Evolutionary conservation across 306 rosid genomes (phyloP).

Genomic region (Prunus persica): DNA sequence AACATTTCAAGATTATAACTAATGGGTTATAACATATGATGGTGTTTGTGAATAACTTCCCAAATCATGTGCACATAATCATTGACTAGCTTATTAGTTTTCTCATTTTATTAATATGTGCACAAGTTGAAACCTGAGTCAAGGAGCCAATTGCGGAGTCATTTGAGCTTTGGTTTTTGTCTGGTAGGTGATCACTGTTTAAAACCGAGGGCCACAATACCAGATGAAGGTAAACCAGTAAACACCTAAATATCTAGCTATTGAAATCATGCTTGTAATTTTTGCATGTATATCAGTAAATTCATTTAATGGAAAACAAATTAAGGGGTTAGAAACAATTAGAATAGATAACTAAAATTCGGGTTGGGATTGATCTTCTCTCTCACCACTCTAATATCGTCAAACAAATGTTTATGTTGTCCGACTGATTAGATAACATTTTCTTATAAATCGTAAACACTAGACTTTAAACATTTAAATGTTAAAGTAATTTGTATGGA

Average conservation of each 20-base stretch:
- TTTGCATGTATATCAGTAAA: neutral
- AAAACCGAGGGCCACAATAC: conserved; percentile 13
- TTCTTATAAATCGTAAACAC: too few relatives aligned
- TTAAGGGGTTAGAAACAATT: neutral
- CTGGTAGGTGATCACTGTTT: neutral
- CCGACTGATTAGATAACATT: too few relatives aligned
- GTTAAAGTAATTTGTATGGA: neutral
- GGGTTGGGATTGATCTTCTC: neutral
- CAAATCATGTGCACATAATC: conserved; percentile 1
- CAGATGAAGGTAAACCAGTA: conserved; percentile 9
- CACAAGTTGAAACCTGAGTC: neutral
- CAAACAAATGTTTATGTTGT: too few relatives aligned
- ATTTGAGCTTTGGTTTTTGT: conserved; percentile 9
- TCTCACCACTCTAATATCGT: too few relatives aligned
- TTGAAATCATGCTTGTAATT: neutral
- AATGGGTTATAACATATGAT: neutral
- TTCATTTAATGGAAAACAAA: neutral
- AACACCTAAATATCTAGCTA: neutral
- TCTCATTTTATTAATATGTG: neutral
- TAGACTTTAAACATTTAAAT: too few relatives aligned
- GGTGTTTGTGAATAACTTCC: neutral
- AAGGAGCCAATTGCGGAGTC: conserved; percentile 17
- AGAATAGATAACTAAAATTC: neutral
- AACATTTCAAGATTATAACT: neutral
- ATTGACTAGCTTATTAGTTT: neutral